Evolutionary conservation across 2,329 filamentous ascomycete species (phyloP).

Genomic region (Shiraia bambusicola): DNA sequence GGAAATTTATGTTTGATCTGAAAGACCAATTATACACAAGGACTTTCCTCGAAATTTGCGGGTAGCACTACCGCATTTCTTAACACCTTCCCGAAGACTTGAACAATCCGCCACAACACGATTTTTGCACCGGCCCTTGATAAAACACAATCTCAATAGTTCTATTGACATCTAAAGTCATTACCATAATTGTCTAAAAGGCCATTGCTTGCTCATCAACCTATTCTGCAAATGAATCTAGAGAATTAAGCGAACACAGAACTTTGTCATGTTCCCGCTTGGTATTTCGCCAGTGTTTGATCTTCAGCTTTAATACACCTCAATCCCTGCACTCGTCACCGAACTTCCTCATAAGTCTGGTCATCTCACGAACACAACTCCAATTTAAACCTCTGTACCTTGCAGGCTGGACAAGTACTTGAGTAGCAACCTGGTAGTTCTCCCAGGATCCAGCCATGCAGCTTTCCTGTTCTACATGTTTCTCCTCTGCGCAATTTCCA

Average conservation of each 20-base stretch:
- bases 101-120: background rate
- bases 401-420: slow-evolving; percentile 7
- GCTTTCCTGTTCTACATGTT: slow-evolving; percentile 16
- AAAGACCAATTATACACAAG: background rate
- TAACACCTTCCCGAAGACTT: slow-evolving; percentile 1
- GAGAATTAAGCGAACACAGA: background rate
- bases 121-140: too few species aligned
- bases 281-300: slow-evolving; percentile 39
- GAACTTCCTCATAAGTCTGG: slow-evolving; percentile 9
- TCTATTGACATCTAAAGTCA: too few species aligned
- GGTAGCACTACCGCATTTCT: slow-evolving; percentile 1
- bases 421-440: background rate
- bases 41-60: slow-evolving; percentile 1
- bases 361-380: slow-evolving; percentile 11
- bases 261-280: slow-evolving; percentile 13
- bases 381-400: slow-evolving; percentile 13
- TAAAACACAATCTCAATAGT: too few species aligned
- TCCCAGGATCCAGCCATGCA: background rate
- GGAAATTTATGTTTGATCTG: too few species aligned
- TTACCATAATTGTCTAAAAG: background rate
- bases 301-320: slow-evolving; percentile 27
- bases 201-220: background rate
- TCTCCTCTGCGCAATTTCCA: slow-evolving; percentile 23
- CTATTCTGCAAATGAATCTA: background rate
- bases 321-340: slow-evolving; percentile 14